phyloP scores from a whole-genome alignment of 345 rosid species.

The Euphorbia tirucalli region DNA sequence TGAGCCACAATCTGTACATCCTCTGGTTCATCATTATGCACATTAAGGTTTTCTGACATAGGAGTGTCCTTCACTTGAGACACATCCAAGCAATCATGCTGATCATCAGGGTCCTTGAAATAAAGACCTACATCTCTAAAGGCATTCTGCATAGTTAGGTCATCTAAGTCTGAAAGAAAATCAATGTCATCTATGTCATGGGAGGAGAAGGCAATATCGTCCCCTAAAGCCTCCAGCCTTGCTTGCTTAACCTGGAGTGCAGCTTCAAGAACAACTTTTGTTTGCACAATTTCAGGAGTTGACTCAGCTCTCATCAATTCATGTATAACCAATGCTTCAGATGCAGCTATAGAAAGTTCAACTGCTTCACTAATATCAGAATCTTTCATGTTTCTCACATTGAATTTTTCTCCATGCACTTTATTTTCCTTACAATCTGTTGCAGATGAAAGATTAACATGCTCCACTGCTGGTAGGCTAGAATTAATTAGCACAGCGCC shows the following conservation, averaged over 20 bases:
- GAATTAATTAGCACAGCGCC: no score
- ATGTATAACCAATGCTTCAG: no score
- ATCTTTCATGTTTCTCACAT: no score
- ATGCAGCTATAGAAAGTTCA: no score
- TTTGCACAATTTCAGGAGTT: no score
- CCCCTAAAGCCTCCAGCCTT: constrained; percentile 38
- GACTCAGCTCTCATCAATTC: no score
- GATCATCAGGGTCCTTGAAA: constrained; percentile 20
- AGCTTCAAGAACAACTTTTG: constrained; percentile 50
- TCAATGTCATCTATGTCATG: constrained; percentile 37
- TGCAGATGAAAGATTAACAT: no score
- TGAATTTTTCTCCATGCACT: no score
- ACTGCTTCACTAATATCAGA: no score
- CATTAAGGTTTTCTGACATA: constrained; percentile 20
- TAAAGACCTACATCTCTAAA: constrained; percentile 53
- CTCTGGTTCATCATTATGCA: constrained; percentile 18
- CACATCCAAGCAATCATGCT: constrained; percentile 25
- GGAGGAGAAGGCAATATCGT: constrained; percentile 18
- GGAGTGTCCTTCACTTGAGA: constrained; percentile 54
- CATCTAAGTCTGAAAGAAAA: constrained; percentile 41
- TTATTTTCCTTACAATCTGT: no score
- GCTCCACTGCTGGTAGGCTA: no score
- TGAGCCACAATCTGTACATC: constrained; percentile 12
- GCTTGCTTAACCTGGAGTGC: constrained; percentile 59
- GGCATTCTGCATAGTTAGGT: constrained; percentile 45